A percentile compares a stretch with the other conserved stretches of the same genome.
phyloP scores from a whole-genome alignment of 140 eudicot species.

The Ambrosia hybrid region DNA sequence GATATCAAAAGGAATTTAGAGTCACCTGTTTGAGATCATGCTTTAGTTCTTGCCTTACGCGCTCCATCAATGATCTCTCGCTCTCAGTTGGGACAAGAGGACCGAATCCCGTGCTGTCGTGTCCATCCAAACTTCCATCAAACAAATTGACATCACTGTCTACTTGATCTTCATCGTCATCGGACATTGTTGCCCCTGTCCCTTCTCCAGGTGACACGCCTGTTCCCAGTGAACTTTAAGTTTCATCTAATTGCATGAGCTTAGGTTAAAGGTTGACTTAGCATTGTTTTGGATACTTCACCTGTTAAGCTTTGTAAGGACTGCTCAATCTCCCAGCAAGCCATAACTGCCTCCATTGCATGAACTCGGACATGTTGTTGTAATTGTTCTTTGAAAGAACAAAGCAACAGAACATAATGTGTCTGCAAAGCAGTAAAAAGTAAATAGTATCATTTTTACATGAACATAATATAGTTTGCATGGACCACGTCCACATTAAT shows the following conservation, averaged over 20 bases:
- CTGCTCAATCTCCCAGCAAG: conserved; percentile 96
- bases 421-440: conserved; percentile 40
- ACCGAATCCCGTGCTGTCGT: conserved; percentile 72
- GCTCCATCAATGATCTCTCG: too few species aligned
- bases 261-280: too few species aligned
- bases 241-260: too few species aligned
- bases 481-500: too few species aligned
- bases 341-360: conserved; percentile 97
- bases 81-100: conserved; percentile 72
- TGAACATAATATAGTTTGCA: too few species aligned
- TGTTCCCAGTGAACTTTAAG: conserved; percentile 12
- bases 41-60: conserved; percentile 56
- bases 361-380: conserved; percentile 92
- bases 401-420: conserved; percentile 73
- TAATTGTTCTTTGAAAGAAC: conserved; percentile 85
- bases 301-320: conserved; percentile 88
- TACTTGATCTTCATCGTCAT: conserved; percentile 71
- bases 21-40: conserved; percentile 33
- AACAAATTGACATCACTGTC: conserved; percentile 74
- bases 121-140: conserved; percentile 72
- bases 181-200: conserved; percentile 88
- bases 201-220: conserved; percentile 94
- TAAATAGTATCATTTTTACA: too few species aligned
- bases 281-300: neutral
- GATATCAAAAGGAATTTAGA: too few species aligned